These are phyloP conservation scores for Alliaria petiolata DNA, from an alignment of 345 rosid species.

Conservation along the genomic window DNA sequence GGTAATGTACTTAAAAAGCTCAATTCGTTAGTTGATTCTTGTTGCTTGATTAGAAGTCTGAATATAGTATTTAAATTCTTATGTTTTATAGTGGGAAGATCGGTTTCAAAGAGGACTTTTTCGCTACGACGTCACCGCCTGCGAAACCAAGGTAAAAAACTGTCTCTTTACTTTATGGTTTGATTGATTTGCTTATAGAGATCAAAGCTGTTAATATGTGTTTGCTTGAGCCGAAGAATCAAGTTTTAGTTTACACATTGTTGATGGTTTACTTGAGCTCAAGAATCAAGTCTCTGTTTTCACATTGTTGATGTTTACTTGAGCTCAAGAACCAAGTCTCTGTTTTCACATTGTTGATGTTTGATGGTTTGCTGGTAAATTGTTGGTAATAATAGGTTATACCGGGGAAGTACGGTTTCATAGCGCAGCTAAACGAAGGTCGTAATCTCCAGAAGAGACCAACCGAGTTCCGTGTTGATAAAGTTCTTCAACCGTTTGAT, in stretches of 20 bases:
- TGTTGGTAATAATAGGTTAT: conserved; percentile 57
- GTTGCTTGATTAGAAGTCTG: background rate
- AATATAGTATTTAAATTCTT: background rate
- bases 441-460: conserved; percentile 97
- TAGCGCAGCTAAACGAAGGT: conserved; percentile 94
- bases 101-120: conserved; percentile 85
- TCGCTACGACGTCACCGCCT: conserved; percentile 92
- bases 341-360: background rate
- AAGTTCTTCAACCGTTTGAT: conserved; percentile 93
- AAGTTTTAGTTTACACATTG: background rate
- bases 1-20: conserved; percentile 38
- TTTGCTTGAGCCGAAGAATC: background rate
- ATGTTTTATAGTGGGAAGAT: conserved; percentile 80
- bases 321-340: background rate
- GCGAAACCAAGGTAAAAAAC: conserved; percentile 81
- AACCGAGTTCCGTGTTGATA: conserved; percentile 86
- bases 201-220: too few relatives aligned
- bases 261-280: background rate
- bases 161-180: background rate
- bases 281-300: background rate
- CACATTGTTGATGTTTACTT: background rate
- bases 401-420: conserved; percentile 76
- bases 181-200: background rate
- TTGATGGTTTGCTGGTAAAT: background rate
- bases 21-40: background rate